Base-by-base conservation (phyloP, 768 basidiomycete genomes). In the Lactarius tabidus region DNA sequence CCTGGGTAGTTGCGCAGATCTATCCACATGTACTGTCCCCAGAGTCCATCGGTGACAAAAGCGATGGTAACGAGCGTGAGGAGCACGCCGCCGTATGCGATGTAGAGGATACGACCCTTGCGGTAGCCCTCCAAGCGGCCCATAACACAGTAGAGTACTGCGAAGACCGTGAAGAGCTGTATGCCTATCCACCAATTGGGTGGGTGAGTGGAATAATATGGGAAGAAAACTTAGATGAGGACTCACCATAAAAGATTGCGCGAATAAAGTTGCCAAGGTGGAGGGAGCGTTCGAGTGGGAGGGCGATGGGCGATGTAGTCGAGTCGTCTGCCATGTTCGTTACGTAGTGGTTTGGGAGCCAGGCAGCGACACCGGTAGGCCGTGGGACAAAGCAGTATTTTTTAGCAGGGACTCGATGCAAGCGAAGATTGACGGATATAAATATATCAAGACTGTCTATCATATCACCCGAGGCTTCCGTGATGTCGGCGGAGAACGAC, bases 21-120 rank as follows among this genome's bases (percentile, higher is more conserved):
- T 51, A 74, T 72, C 70, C 70, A 75, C 70, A 74, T 73, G 60
- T 65, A 59, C 64, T 76, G 67, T n/a, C 71, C 71, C 58, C 70
- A 74, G 36, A 73, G 72, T 10, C 67, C 69, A 23, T 75, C 71
- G 1, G 69, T 67, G 31, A 69, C 65, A 57, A 73, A 68, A 54
- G 69, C 69, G 57, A 75, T 70, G 26, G 74, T 74, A 64, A 71
- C 68, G 20, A 76, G 70, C 18, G 65, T n/a, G n/a, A 74, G 53
- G n/a, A 73, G 65, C 14, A 69, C 54, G n/a, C 69, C 73, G 64
- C 69, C 69, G 62, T 70, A 74, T 14, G 26, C 33, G 23, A 67
- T 39, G 59, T 71, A 67, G 59, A 73, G 70, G 51, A 48, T 59
- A 59, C 69, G 71, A 28, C 51, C 60, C 23, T 29, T 60, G 26